Conservation (phyloP, 2,329 filamentous ascomycete genomes). For the Phaeosphaeria sp. region DNA sequence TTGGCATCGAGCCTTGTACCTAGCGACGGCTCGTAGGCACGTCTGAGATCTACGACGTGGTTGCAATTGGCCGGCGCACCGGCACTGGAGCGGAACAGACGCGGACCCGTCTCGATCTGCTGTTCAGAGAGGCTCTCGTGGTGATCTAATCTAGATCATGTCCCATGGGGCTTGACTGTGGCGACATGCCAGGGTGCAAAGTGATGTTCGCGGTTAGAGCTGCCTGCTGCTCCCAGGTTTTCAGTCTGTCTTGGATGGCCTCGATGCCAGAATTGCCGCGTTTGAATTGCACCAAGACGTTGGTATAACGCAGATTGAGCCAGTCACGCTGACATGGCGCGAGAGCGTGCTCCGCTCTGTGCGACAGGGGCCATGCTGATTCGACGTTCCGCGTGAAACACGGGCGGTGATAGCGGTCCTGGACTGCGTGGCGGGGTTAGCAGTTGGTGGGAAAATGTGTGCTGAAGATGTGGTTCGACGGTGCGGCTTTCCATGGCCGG, state of each 20-base stretch:
- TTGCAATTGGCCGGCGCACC: slow-evolving; percentile 40
- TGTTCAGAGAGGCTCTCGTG: slow-evolving; percentile 31
- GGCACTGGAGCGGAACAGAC: slow-evolving; percentile 43
- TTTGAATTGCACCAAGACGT: slow-evolving; percentile 20
- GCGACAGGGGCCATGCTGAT: slow-evolving; percentile 30
- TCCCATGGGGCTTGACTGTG: slow-evolving; percentile 33
- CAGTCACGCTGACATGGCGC: slow-evolving; percentile 26
- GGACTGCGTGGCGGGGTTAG: slow-evolving; percentile 31
- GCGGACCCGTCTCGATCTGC: slow-evolving; percentile 32
- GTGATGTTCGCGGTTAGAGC: slow-evolving; percentile 18
- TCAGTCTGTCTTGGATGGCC: slow-evolving; percentile 10
- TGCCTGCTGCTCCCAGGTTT: slow-evolving; percentile 17
- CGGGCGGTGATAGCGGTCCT: slow-evolving; percentile 45
- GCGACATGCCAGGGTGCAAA: slow-evolving; percentile 29
- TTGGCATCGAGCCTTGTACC: slow-evolving; percentile 46
- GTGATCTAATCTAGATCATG: slow-evolving; percentile 40
- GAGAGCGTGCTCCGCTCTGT: slow-evolving; percentile 24
- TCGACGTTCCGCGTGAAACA: slow-evolving; percentile 23
- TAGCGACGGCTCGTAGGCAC: slow-evolving; percentile 41
- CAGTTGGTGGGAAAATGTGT: slow-evolving; percentile 47
- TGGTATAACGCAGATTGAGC: slow-evolving; percentile 28
- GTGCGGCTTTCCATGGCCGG: slow-evolving; percentile 15
- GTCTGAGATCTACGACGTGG: slow-evolving; percentile 33
- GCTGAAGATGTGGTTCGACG: slow-evolving; percentile 18
- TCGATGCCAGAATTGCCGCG: slow-evolving; percentile 26